Percentiles rank a stretch among this genome's conserved stretches.
These are phyloP conservation scores for Extremus antarcticus DNA, from an alignment of 495 filamentous ascomycete genomes.

Conservation along the genomic window DNA sequence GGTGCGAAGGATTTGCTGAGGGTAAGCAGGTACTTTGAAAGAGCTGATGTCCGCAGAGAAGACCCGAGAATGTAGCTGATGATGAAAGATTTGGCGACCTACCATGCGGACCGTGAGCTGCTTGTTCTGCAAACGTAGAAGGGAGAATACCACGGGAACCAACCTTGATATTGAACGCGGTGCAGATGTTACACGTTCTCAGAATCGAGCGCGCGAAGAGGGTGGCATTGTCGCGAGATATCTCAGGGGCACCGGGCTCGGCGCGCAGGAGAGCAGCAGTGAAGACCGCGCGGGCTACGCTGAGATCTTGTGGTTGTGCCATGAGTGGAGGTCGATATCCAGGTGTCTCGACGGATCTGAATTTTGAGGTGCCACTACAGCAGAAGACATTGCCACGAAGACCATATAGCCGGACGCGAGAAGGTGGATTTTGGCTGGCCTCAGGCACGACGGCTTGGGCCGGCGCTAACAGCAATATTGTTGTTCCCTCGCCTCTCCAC, in stretches of 20 bases:
- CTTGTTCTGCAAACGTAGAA: too few relatives aligned
- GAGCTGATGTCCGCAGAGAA: neutral
- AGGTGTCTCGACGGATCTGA: too few relatives aligned
- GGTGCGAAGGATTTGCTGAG: constrained; percentile 6
- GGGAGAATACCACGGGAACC: neutral
- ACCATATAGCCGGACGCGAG: too few relatives aligned
- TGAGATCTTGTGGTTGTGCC: constrained; percentile 1
- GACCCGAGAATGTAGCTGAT: neutral
- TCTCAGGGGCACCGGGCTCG: neutral
- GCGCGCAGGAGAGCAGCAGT: neutral
- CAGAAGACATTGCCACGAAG: too few relatives aligned
- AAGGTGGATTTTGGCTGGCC: too few relatives aligned
- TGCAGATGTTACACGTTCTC: constrained; percentile 1
- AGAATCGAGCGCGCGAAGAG: neutral
- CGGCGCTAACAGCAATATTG: too few relatives aligned
- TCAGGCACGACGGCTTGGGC: too few relatives aligned
- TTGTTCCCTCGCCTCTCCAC: too few relatives aligned
- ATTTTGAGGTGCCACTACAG: too few relatives aligned
- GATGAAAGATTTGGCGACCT: constrained; percentile 1
- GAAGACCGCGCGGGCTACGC: neutral
- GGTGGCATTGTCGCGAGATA: constrained; percentile 4
- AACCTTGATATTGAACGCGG: constrained; percentile 3
- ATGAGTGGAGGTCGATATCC: neutral
- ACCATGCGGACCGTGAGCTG: neutral
- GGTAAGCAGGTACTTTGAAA: constrained; percentile 1